Percentiles rank a stretch among this genome's conserved stretches.
These are phyloP conservation scores for Athelia sp. DNA, from an alignment of 1,284 basidiomycete genomes.

Conservation along the genomic window DNA sequence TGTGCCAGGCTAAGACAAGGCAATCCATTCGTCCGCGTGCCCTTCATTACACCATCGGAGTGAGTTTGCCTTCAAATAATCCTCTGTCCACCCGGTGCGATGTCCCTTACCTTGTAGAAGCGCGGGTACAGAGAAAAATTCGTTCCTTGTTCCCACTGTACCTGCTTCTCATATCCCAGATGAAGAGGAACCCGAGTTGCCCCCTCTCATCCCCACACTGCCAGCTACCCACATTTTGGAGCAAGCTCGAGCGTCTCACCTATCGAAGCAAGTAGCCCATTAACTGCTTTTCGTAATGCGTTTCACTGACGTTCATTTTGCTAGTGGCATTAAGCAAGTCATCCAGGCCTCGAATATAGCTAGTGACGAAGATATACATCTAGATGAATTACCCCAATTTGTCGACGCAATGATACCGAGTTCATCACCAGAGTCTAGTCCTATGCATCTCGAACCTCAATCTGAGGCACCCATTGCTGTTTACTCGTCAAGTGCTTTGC, in stretches of 20 bases:
- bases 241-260: not conserved
- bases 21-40: too few species aligned
- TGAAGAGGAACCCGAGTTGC: not conserved
- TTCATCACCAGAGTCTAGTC: too few species aligned
- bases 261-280: not conserved
- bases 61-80: not conserved
- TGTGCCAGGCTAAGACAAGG: too few species aligned
- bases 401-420: too few species aligned
- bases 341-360: too few species aligned
- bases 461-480: not conserved
- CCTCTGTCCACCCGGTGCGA: not conserved
- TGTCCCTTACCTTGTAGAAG: not conserved
- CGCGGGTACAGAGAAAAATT: not conserved
- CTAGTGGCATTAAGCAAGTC: too few species aligned
- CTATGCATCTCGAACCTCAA: too few species aligned
- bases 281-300: too few species aligned
- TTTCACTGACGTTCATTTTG: too few species aligned
- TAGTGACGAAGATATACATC: too few species aligned
- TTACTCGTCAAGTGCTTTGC: slow-evolving; percentile 10
- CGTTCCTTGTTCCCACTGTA: slow-evolving; percentile 1
- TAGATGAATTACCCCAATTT: too few species aligned
- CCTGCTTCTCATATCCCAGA: not conserved
- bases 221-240: not conserved
- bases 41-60: not conserved
- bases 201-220: not conserved